Base-by-base conservation (phyloP, 805 yeast genomes). In the Metschnikowia matae region DNA sequence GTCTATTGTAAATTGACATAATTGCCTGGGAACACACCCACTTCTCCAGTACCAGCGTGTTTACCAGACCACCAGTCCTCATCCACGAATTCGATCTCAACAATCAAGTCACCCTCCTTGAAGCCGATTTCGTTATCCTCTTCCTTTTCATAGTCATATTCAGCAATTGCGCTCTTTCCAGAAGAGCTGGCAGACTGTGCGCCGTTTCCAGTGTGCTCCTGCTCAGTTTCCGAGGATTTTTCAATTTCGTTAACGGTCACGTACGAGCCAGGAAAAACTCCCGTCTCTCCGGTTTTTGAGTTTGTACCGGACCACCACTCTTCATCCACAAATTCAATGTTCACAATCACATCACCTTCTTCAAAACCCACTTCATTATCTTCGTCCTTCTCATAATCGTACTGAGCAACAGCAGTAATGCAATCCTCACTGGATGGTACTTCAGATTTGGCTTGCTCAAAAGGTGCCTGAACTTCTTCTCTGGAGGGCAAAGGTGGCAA, bases 21-120 rank as follows among this genome's bases (percentile, higher is more conserved):
- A 69, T 89, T 90, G 39, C 96, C 83, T 48, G 99, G 99, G 83
- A 92, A 91, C 49, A 92, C 74, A 51, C 94, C 94, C 57, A 80
- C 78, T 58, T 82, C 86, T 41, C 96, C 97, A 32, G 82, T 71
- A 51, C 68, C 77, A 21, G 64, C 50, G 59, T 84, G 77, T 54
- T 81, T 83, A 46, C 99, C 99, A 48, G 86, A 76, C 98, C 98
- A 94, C 99, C 99, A 94, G 65, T 89, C 96, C 42, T 89, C 96
- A 60, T 90, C 96, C 15, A 88, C 86, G 66, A 88, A 87, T 59
- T 90, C 96, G 54, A 94, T 86, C 52, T 89, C 87, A 17, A 82
- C 73, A 54, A 94, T 89, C 52, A 76, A 62, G 58, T 89, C 98
- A 48, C 92, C 95, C 64, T 89, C 96, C 21, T 74, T 79, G 67